Conservation (phyloP, 2,329 filamentous ascomycete genomes). For the Domatiomyces globalis region DNA sequence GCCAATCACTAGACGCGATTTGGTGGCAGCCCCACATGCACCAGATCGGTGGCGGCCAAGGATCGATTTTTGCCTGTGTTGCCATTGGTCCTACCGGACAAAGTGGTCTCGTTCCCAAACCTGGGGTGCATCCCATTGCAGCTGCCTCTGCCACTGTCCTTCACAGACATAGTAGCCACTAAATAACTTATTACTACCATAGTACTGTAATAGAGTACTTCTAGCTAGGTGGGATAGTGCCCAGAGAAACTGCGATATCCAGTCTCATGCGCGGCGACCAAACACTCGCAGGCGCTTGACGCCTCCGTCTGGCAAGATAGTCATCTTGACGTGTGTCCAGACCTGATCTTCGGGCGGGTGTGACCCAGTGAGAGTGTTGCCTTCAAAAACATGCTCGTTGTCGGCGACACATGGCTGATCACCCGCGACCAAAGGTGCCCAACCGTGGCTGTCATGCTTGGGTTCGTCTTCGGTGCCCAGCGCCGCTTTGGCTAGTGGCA, state of each 20-base stretch:
- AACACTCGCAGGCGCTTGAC: slow-evolving; percentile 75
- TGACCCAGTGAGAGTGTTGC: slow-evolving; percentile 20
- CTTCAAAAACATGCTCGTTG: slow-evolving; percentile 29
- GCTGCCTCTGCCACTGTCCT: too few species aligned
- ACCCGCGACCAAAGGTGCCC: slow-evolving; percentile 26
- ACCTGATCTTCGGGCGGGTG: slow-evolving; percentile 58
- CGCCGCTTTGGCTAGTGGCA: slow-evolving; percentile 14
- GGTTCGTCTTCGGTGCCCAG: slow-evolving; percentile 20
- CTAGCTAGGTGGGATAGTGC: too few species aligned
- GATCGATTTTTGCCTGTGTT: too few species aligned
- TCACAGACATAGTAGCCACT: too few species aligned
- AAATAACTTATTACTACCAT: too few species aligned
- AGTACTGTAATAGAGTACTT: too few species aligned
- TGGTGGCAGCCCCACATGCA: too few species aligned
- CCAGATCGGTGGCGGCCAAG: too few species aligned
- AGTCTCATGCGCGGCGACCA: slow-evolving; percentile 40
- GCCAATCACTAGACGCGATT: too few species aligned
- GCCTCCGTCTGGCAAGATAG: slow-evolving; percentile 85
- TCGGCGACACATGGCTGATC: slow-evolving; percentile 28
- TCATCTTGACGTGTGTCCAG: slow-evolving; percentile 76
- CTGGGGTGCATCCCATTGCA: too few species aligned
- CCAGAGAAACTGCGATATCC: not conserved
- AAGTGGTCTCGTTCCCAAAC: too few species aligned
- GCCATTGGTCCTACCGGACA: too few species aligned
- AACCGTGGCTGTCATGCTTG: slow-evolving; percentile 23